Conservation (phyloP, 2,329 filamentous ascomycete genomes). For the Diplodia corticola region DNA sequence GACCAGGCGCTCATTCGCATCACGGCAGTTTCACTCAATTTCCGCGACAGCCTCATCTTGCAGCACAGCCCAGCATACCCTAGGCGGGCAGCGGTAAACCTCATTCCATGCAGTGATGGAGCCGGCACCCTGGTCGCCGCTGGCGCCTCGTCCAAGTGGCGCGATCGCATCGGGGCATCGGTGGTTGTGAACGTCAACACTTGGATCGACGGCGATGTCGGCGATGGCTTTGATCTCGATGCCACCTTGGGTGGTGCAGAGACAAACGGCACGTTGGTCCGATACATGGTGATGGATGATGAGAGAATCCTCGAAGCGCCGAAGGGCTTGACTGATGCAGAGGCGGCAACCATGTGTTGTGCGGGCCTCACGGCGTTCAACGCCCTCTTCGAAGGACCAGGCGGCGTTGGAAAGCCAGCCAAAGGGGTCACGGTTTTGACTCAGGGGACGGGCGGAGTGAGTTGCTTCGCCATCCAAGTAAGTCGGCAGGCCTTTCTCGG, state of each 20-base stretch:
- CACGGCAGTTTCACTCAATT: slow-evolving; percentile 17
- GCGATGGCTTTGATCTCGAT: slow-evolving; percentile 10
- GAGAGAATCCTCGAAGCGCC: slow-evolving; percentile 45
- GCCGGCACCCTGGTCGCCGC: slow-evolving; percentile 27
- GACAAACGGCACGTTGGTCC: slow-evolving; percentile 44
- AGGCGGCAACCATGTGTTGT: slow-evolving; percentile 45
- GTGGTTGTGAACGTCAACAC: slow-evolving; percentile 25
- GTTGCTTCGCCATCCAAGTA: slow-evolving; percentile 24
- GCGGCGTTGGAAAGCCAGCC: slow-evolving; percentile 36
- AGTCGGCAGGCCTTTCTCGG: not conserved
- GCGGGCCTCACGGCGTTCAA: slow-evolving; percentile 54
- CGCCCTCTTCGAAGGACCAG: slow-evolving; percentile 43
- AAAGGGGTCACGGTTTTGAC: slow-evolving; percentile 36
- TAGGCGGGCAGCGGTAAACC: not conserved
- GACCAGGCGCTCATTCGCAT: slow-evolving; percentile 24
- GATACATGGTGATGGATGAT: slow-evolving; percentile 47
- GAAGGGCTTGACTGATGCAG: slow-evolving; percentile 35
- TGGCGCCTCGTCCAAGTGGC: slow-evolving; percentile 21
- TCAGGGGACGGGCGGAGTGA: slow-evolving; percentile 32
- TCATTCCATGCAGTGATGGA: slow-evolving; percentile 29
- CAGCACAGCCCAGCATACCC: slow-evolving; percentile 15
- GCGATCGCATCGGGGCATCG: slow-evolving; percentile 15
- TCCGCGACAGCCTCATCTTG: slow-evolving; percentile 11
- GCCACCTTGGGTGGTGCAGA: slow-evolving; percentile 30
- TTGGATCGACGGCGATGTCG: slow-evolving; percentile 27